These are phyloP conservation scores for Exophiala phaeomuriformis DNA, from an alignment of 2,329 filamentous ascomycete genomes.

Conservation along the genomic window DNA sequence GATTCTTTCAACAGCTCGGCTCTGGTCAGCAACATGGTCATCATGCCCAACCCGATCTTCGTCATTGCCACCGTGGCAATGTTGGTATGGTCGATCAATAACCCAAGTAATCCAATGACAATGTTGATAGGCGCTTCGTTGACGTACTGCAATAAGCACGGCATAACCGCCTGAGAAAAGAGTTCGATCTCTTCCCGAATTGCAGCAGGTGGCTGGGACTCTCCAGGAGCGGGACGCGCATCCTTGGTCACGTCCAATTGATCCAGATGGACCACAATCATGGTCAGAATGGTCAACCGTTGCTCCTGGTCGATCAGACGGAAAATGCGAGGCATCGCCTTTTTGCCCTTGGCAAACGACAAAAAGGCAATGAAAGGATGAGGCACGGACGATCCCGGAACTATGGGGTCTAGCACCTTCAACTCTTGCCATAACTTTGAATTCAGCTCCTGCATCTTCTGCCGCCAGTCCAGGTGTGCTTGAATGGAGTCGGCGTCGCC, in stretches of 20 bases:
- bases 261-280: constrained; percentile 91
- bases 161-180: constrained; percentile 82
- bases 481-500: constrained; percentile 62
- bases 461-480: constrained; percentile 71
- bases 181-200: constrained; percentile 89
- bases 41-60: constrained; percentile 76
- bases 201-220: constrained; percentile 63
- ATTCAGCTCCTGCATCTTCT: constrained; percentile 63
- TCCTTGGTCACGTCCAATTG: constrained; percentile 81
- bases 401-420: constrained; percentile 89
- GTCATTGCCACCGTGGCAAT: constrained; percentile 78
- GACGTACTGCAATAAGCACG: constrained; percentile 79
- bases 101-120: constrained; percentile 77
- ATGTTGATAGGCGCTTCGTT: constrained; percentile 86
- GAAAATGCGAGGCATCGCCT: constrained; percentile 89
- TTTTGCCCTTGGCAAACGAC: constrained; percentile 92
- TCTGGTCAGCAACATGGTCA: constrained; percentile 90
- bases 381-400: constrained; percentile 56
- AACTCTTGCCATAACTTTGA: constrained; percentile 74
- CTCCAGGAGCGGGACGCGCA: constrained; percentile 65
- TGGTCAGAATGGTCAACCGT: constrained; percentile 83
- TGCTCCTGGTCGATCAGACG: constrained; percentile 87
- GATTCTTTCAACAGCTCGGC: constrained; percentile 88
- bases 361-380: constrained; percentile 97
- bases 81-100: constrained; percentile 75